Evolutionary conservation across 2,329 filamentous ascomycete genomes (phyloP), one percentile per base, ranked within the genome.

Genomic region (Penicillium sp.): DNA sequence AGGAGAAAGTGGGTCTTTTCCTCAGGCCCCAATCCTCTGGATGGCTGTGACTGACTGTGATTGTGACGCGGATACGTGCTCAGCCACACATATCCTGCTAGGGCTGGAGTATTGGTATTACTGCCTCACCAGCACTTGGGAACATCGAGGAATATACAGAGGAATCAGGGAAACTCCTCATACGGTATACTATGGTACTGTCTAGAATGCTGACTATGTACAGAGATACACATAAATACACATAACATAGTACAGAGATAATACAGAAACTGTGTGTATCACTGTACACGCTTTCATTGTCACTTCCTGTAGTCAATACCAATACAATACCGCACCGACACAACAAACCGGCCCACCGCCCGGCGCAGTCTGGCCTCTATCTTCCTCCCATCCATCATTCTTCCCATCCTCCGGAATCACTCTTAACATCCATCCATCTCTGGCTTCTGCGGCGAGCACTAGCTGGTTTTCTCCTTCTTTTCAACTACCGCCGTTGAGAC

Each of bases 371-470:
- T 61, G 54, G 58, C 59, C 60, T 58, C 59, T 58, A 55, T 62
- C 53, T 62, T 56, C 51, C 55, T 61, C 56, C 54, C 55, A 58
- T 51, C 64, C 58, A 61, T 58, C 60, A 63, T 60, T 65, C 55
- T 57, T 52, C 52, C 48, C 54, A 60, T 60, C 55, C 55, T 54
- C 48, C 52, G 49, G 47, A 56, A 52, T 52, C 59, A 50, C 52
- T 50, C 50, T 54, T 50, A 43, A 30, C 42, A 55, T 57, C 43
- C 56, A 54, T 56, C 55, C 54, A 51, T 51, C 56, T 61, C 59
- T 55, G 42, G 46, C 55, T 63, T 51, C 54, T 60, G 60, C 58
- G 51, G 52, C 56, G 51, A 41, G 65, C 60, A 52, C 39, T 52
- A 59, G 57, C 58, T 60, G 46, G 55, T 47, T 46, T 23, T 50